phyloP scores from a whole-genome alignment of 768 basidiomycete species.

The Collybia mongolica region DNA sequence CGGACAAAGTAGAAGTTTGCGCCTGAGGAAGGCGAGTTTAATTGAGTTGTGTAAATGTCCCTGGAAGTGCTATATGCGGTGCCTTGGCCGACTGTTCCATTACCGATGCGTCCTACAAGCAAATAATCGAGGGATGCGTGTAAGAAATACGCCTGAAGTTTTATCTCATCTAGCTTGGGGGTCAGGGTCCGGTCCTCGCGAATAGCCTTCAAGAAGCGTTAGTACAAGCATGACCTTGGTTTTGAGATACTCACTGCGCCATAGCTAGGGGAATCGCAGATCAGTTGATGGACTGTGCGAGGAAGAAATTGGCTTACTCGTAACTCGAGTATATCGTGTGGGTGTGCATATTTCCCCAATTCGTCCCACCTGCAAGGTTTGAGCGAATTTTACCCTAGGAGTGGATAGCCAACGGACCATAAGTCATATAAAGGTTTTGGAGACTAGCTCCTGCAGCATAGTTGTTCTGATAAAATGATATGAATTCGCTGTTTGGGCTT shows the following conservation, averaged over 20 bases:
- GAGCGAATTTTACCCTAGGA: neutral
- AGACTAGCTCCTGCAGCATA: slow-evolving; percentile 31
- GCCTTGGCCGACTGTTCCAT: slow-evolving; percentile 41
- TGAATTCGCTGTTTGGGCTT: neutral
- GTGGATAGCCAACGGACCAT: slow-evolving; percentile 19
- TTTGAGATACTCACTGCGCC: slow-evolving; percentile 21
- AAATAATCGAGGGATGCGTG: slow-evolving; percentile 64
- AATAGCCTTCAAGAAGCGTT: slow-evolving; percentile 31
- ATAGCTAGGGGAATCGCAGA: slow-evolving; percentile 14
- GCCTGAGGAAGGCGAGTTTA: slow-evolving; percentile 51
- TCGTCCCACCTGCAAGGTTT: slow-evolving; percentile 26
- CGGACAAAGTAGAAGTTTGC: slow-evolving; percentile 60
- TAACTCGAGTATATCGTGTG: slow-evolving; percentile 37
- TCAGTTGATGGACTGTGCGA: neutral
- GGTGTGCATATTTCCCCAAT: slow-evolving; percentile 37
- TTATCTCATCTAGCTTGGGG: slow-evolving; percentile 62
- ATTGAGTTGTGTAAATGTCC: slow-evolving; percentile 48
- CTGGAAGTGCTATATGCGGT: slow-evolving; percentile 33
- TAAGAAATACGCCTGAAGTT: slow-evolving; percentile 63
- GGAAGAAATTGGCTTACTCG: slow-evolving; percentile 21
- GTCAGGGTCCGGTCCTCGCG: slow-evolving; percentile 56
- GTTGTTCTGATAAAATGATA: slow-evolving; percentile 24
- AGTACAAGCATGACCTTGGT: too few species aligned
- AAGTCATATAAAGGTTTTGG: slow-evolving; percentile 37
- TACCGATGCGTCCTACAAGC: slow-evolving; percentile 61